These are phyloP conservation scores for Fusarium chuoi DNA, from an alignment of 2,329 filamentous ascomycete genomes.

Conservation along the genomic window DNA sequence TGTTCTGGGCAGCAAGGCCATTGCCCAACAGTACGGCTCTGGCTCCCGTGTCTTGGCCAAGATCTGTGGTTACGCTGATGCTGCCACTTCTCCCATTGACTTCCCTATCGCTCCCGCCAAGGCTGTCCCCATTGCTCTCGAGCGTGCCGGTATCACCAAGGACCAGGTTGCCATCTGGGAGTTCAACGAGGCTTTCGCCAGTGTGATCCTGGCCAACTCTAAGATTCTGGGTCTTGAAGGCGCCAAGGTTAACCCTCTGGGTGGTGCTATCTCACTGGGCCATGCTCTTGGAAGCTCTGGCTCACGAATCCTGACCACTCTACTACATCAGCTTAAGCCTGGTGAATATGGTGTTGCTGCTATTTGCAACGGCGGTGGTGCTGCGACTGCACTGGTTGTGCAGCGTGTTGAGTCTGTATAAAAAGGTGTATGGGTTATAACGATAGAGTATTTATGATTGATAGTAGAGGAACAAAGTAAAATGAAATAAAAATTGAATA, in stretches of 20 bases:
- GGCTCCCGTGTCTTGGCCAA: conserved; percentile 86
- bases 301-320: conserved; percentile 86
- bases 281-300: conserved; percentile 95
- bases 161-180: conserved; percentile 96
- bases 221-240: conserved; percentile 87
- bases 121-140: conserved; percentile 88
- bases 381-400: conserved; percentile 90
- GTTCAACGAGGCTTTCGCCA: conserved; percentile 98
- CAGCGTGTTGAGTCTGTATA: conserved; percentile 76
- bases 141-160: conserved; percentile 88
- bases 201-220: conserved; percentile 93
- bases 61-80: conserved; percentile 88
- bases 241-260: conserved; percentile 86
- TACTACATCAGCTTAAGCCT: conserved; percentile 90
- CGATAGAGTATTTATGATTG: neutral
- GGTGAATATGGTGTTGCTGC: conserved; percentile 95
- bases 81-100: conserved; percentile 89
- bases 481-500: conserved; percentile 1
- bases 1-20: conserved; percentile 81
- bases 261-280: conserved; percentile 90
- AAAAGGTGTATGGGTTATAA: conserved; percentile 9
- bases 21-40: conserved; percentile 82
- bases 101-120: conserved; percentile 94
- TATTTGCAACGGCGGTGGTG: conserved; percentile 97
- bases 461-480: neutral